Evolutionary conservation across 306 rosid genomes (phyloP), one percentile per base, ranked within the genome.

Genomic region (Senna siamea): DNA sequence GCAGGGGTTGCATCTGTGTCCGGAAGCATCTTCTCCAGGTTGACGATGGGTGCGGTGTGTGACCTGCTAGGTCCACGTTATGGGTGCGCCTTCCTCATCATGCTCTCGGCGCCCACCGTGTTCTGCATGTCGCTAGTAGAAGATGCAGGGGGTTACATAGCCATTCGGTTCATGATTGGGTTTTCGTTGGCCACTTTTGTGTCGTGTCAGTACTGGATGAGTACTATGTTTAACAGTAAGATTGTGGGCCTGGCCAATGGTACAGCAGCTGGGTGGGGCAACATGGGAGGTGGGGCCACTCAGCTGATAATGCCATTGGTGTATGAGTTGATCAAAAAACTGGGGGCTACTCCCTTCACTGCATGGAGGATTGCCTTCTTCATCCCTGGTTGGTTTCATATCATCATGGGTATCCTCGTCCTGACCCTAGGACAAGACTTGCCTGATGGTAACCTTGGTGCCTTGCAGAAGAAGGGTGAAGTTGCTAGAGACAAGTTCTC

Each of bases 141-240:
- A 0, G 52, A 75, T n/a, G 91, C 98, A 0, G 84, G 81, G 0
- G 96, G 97, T 0, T 93, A 85, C 57, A 76, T 88, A 19, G 87
- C 81, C 0, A 89, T 93, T 0, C 59, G 98, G 38, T 93, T 93
- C 87, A 68, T 91, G 96, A 93, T 89, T 0, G 98, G 98, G 0
- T 93, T 93, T 47, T 91, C 98, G 0, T 71, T 93, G 30, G 98
- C 98, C 0, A 89, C 97, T 0, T 93, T 91, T n/a, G 98, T 93
- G 9, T 93, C 98, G 0, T 91, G 97, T 64, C 98, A 93, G 61
- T 93, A 88, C 26, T 93, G 98, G 98, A 93, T 93, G 98, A 93
- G 98, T 20, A 90, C 97, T 0, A 89, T 93, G 96, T 93, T 90
- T 54, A 90, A 89, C 57, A 53, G 93, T 43, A 85, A 91, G 89